Base-by-base conservation (phyloP, 371 early-diverging fungal genomes). In the Circinella minor region DNA sequence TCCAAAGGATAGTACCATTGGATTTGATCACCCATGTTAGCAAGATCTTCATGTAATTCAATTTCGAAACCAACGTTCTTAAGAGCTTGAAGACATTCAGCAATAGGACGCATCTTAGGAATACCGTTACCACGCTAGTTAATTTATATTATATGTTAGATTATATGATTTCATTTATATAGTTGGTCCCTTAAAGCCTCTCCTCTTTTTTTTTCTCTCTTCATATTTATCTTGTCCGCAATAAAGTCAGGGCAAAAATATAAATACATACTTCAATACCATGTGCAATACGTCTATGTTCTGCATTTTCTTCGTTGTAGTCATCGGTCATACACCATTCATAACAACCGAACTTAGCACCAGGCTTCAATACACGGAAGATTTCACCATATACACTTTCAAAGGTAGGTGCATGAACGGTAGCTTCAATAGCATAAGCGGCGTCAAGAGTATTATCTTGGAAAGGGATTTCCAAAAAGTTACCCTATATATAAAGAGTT, bases 351-450 rank as follows among this genome's bases (percentile, higher is more conserved):
- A 95, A 95, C 66, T 81, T 80, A 51, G 91, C 93, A 43, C 98
- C 97, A 47, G 98, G 96, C 84, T 96, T 96, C 67, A 97, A 75
- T 13, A 95, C 91, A 61, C 96, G 90, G 88, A 91, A 96, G 67
- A 93, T 92, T 75, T 97, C 94, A 36, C 88, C 84, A 77, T 96
- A 97, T 59, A 93, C 95, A 71, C 91, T 91, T 73, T 92, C 92
- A 61, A 96, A 89, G 1, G 86, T 80, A 14, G 92, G 93, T 0
- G 94, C 93, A 67, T 94, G 97, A 81, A 93, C 93, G 48, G 95
- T 95, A 57, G 98, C 98, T 84, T 97, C 98, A 75, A 97, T 93
- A 51, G 96, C 95, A 74, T 96, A 97, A 4, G 86, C 89, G 55
- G 93, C 94, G 78, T 97, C 98, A 63, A 92, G 94, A 38, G 84